Percentiles rank a stretch among this genome's conserved stretches.
phyloP scores from a whole-genome alignment of 257 asterid species.

The Agastache rugosa region DNA sequence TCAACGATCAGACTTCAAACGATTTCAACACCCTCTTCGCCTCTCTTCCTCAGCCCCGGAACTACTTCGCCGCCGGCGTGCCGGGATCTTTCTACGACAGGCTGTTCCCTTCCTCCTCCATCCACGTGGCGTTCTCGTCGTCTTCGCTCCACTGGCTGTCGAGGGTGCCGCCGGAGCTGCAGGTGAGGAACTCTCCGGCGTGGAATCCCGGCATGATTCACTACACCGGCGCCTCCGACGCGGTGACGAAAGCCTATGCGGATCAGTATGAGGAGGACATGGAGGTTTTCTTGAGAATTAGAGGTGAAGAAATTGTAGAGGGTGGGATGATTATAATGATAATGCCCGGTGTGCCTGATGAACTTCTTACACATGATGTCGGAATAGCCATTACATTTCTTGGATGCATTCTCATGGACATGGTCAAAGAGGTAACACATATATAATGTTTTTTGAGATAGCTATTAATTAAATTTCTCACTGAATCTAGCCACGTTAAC shows the following conservation, averaged over 20 bases:
- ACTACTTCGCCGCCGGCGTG: not conserved
- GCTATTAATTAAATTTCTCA: no score
- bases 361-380: not conserved
- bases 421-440: conserved; percentile 8
- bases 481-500: no score
- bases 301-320: not conserved
- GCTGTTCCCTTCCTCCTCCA: not conserved
- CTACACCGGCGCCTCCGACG: conserved; percentile 7
- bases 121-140: conserved; percentile 8
- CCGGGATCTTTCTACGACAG: not conserved
- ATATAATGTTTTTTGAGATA: no score
- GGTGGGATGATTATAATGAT: not conserved
- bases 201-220: conserved; percentile 1
- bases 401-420: conserved; percentile 11
- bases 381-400: not conserved
- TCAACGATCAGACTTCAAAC: conserved; percentile 2
- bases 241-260: not conserved
- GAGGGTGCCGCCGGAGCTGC: conserved; percentile 1
- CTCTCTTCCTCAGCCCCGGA: not conserved
- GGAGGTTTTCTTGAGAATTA: not conserved
- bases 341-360: not conserved
- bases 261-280: not conserved
- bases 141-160: conserved; percentile 2
- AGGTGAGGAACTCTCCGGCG: not conserved
- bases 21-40: conserved; percentile 21